A percentile compares a stretch with the other conserved stretches of the same genome.
Conservation (phyloP, 176 grass and related monocot genomes). For the Eragrostis curvula region DNA sequence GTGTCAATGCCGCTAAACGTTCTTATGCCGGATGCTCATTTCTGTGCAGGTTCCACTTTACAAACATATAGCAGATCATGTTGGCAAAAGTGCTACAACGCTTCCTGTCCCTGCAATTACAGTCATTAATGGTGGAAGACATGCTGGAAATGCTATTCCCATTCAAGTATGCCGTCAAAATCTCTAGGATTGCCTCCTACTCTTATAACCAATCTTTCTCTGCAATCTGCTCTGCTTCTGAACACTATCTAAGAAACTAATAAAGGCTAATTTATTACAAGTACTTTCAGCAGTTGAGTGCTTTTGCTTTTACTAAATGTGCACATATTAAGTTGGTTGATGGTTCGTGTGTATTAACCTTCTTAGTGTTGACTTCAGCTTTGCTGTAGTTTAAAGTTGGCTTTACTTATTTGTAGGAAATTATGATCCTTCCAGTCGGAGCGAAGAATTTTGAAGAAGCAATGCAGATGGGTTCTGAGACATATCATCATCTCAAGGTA, state of each 20-base stretch:
- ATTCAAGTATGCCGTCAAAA: slow-evolving; percentile 65
- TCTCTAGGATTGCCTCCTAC: slow-evolving; percentile 26
- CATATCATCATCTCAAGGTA: slow-evolving; percentile 98
- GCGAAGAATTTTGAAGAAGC: slow-evolving; percentile 92
- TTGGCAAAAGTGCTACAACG: slow-evolving; percentile 69
- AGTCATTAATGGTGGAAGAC: slow-evolving; percentile 92
- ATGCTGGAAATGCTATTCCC: slow-evolving; percentile 77
- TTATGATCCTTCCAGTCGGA: slow-evolving; percentile 92
- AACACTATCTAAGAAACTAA: slow-evolving; percentile 15
- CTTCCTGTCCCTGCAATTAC: slow-evolving; percentile 90
- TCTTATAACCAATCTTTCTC: slow-evolving; percentile 19
- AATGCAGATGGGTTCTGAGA: slow-evolving; percentile 93
- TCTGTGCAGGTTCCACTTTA: slow-evolving; percentile 76
- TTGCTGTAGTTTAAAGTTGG: slow-evolving; percentile 20
- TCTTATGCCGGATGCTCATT: slow-evolving; percentile 35
- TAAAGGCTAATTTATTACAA: neutral
- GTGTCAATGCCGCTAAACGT: neutral
- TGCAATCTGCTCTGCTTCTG: neutral
- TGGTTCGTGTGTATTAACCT: slow-evolving; percentile 11
- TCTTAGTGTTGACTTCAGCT: neutral
- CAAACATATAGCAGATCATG: slow-evolving; percentile 98
- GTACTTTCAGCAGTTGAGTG: slow-evolving; percentile 1
- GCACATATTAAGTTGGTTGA: slow-evolving; percentile 12
- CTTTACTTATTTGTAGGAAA: slow-evolving; percentile 70
- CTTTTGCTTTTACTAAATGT: neutral